Evolutionary conservation across 2,329 filamentous ascomycete genomes (phyloP), one percentile per base, ranked within the genome.

Genomic region (Xylaria sp.): DNA sequence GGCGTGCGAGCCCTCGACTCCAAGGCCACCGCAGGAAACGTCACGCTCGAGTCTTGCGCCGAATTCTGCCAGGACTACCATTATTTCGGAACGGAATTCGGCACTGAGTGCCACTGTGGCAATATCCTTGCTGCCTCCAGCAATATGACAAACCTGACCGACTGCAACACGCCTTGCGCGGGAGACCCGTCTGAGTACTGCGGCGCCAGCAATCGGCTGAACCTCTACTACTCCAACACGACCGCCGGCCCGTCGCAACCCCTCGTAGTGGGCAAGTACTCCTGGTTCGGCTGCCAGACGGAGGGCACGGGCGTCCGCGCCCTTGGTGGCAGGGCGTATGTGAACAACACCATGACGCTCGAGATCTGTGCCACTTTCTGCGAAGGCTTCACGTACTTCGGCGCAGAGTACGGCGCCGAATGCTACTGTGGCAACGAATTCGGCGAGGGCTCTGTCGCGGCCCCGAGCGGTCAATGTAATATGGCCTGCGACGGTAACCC

Each of bases 41-140:
- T 80, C 74, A 78, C 78, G 8, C 64, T 80, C 10, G 76, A 78
- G 47, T 72, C 72, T 60, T 80, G 78, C 62, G 68, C 71, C 13
- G 66, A 67, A 7, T 80, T 74, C 53, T 66, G 64, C 58, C 41
- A 64, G 47, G 51, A 60, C 31, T 66, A 60, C 35, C 64, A 64
- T n/a, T 66, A 48, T 19, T 66, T 66, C 58, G 64, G 64, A 13
- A 55, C 62, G 3, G 64, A 66, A 15, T 66, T 52, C 35, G 62
- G 62, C 15, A 27, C 52, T 19, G 64, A 66, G 17, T 81, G 79
- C 68, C 79, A 75, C 70, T 80, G 78, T 51, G 76, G 74, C 15
- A 69, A 76, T 49, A 38, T 15, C 9, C 60, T 48, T 41, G 65
- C 61, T 29, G 49, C 48, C n/a, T 62, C 61, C 8, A 62, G 58